Base-by-base conservation (phyloP, 1,284 basidiomycete genomes). In the Volvariella volvacea region DNA sequence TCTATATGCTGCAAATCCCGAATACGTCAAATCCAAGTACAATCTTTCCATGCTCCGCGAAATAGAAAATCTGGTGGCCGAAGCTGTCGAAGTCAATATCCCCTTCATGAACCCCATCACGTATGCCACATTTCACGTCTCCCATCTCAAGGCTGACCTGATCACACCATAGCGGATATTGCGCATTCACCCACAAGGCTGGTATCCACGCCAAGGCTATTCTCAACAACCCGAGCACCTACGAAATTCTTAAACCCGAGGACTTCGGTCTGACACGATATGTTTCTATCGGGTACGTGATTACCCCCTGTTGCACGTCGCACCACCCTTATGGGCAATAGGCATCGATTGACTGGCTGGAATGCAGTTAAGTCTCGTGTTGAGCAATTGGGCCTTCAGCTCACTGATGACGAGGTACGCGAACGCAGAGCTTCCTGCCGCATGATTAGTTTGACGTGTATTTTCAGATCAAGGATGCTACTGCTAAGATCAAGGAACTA, bases 171-270 rank as follows among this genome's bases (percentile, higher is more conserved):
- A 88, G 86, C 46, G 96, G 96, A 22, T 99, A 98, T 73, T 99
- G 96, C 63, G 96, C 96, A 15, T 99, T 99, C 74, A 99, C 96
- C 20, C 96, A 99, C 85, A 99, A 99, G 84, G 96, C 96, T 22
- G 96, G 96, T 66, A 99, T 99, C 56, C 96, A 99, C 68, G 96
- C 96, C 71, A 99, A 99, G 79, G 96, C 96, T 34, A 99, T 99
- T 67, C 81, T 99, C 46, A 98, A 98, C 74, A 99, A 99, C 78
- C 96, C 96, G 1, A 92, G 88, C 58, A 99, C 96, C 8, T 99
- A 99, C 68, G 92, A 96, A 70, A 93, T 95, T 66, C 78, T 92
- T 68, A 96, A 89, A 83, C 96, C 92, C 41, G 92, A 95, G 66
- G 95, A 99, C 73, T 99, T 99, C 62, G 95, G 95, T 56, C 80